These are phyloP conservation scores for Saturnispora dispora DNA, from an alignment of 805 yeast genomes.

Conservation along the genomic window DNA sequence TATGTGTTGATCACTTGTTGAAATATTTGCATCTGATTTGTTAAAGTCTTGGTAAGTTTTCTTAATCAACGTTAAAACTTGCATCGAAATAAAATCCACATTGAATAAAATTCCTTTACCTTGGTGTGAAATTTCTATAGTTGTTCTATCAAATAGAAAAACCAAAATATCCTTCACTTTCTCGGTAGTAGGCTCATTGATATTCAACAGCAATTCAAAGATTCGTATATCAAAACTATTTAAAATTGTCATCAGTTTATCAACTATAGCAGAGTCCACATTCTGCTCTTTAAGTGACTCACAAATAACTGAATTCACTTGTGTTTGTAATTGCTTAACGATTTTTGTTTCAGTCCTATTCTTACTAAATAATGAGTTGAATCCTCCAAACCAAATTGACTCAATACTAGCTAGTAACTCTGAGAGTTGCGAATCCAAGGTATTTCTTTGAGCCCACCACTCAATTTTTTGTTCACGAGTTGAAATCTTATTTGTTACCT, in stretches of 20 bases:
- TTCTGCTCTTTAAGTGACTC: not conserved
- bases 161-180: conserved; percentile 53
- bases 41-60: not conserved
- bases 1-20: conserved; percentile 36
- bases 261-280: not conserved
- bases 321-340: not conserved
- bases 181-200: not conserved
- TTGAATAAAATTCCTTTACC: not conserved
- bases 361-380: conserved; percentile 47
- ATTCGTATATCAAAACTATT: conserved; percentile 3
- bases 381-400: conserved; percentile 68
- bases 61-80: not conserved
- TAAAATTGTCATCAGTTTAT: not conserved
- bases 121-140: conserved; percentile 36
- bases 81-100: conserved; percentile 15
- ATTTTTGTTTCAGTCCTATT: conserved; percentile 22
- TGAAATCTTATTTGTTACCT: conserved; percentile 41
- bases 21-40: not conserved
- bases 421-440: conserved; percentile 48
- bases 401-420: conserved; percentile 52
- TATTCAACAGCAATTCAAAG: conserved; percentile 10
- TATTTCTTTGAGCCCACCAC: conserved; percentile 75
- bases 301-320: not conserved
- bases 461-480: conserved; percentile 50
- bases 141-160: conserved; percentile 50